phyloP scores from a whole-genome alignment of 2,329 filamentous ascomycete genomes.

The Pseudogymnoascus sp. region DNA sequence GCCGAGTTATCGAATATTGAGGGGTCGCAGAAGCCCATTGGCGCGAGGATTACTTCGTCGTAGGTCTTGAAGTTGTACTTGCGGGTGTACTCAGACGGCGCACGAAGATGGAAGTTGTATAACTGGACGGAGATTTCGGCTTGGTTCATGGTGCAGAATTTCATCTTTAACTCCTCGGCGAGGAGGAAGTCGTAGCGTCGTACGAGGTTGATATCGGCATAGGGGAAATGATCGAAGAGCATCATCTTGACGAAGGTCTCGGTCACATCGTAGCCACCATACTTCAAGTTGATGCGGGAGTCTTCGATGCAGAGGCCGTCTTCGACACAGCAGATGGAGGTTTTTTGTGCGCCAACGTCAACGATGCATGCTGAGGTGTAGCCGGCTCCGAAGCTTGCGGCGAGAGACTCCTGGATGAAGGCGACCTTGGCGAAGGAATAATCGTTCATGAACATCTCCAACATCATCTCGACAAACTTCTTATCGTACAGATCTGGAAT shows the following conservation, averaged over 20 bases:
- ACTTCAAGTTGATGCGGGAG: slow-evolving; percentile 91
- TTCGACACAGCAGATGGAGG: slow-evolving; percentile 92
- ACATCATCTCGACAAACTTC: slow-evolving; percentile 74
- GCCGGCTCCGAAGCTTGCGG: slow-evolving; percentile 88
- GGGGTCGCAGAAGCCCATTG: slow-evolving; percentile 91
- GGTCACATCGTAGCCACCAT: slow-evolving; percentile 85
- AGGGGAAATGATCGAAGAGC: slow-evolving; percentile 92
- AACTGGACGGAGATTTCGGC: slow-evolving; percentile 82
- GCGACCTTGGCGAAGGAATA: slow-evolving; percentile 85
- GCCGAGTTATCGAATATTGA: slow-evolving; percentile 73
- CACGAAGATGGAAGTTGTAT: slow-evolving; percentile 83
- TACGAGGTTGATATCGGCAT: slow-evolving; percentile 85
- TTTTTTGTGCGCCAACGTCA: slow-evolving; percentile 95
- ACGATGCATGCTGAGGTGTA: slow-evolving; percentile 93
- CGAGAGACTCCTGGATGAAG: slow-evolving; percentile 93
- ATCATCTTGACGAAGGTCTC: slow-evolving; percentile 97
- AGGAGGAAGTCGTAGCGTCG: slow-evolving; percentile 87
- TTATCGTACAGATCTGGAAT: slow-evolving; percentile 97
- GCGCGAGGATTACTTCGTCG: slow-evolving; percentile 88
- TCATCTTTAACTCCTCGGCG: slow-evolving; percentile 91
- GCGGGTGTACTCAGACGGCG: slow-evolving; percentile 77
- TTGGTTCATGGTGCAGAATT: slow-evolving; percentile 86
- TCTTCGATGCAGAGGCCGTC: slow-evolving; percentile 93
- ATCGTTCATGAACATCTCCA: slow-evolving; percentile 80
- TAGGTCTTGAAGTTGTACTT: slow-evolving; percentile 97